Percentiles rank a stretch among this genome's conserved stretches.
phyloP scores from a whole-genome alignment of 441 rosid species.

The Macaranga tanarius region DNA sequence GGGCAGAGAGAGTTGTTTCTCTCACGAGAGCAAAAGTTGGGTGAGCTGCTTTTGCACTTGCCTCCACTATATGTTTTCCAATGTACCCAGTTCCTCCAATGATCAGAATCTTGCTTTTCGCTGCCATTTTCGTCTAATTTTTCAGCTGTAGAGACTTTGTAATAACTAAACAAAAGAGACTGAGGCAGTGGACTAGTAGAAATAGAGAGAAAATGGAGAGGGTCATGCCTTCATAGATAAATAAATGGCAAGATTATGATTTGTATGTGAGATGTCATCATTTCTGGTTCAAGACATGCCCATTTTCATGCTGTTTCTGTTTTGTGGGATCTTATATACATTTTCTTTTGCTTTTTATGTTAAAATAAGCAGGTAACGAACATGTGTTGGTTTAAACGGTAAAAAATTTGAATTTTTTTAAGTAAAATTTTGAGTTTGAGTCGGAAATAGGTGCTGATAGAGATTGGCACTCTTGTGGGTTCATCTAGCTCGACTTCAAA shows the following conservation, averaged over 20 bases:
- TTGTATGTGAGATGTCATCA: not conserved
- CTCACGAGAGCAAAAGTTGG: slow-evolving; percentile 44
- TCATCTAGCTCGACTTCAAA: too few relatives aligned
- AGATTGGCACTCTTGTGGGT: too few relatives aligned
- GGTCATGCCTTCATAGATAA: not conserved
- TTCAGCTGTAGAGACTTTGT: not conserved
- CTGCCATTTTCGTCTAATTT: slow-evolving; percentile 18
- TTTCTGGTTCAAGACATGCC: not conserved
- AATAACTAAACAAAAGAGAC: too few relatives aligned
- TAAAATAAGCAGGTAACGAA: too few relatives aligned
- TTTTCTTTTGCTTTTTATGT: too few relatives aligned
- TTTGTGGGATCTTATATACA: too few relatives aligned
- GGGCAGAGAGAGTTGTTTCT: slow-evolving; percentile 38
- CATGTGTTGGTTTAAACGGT: too few relatives aligned
- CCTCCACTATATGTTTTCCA: slow-evolving; percentile 47
- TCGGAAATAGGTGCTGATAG: too few relatives aligned
- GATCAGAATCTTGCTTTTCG: slow-evolving; percentile 37
- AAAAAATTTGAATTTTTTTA: too few relatives aligned
- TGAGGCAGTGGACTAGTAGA: too few relatives aligned
- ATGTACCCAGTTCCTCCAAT: slow-evolving; percentile 53
- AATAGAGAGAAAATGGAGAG: too few relatives aligned
- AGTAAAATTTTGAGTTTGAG: too few relatives aligned
- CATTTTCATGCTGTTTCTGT: not conserved
- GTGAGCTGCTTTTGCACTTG: slow-evolving; percentile 45
- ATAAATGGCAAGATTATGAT: not conserved